Evolutionary conservation across 2,329 filamentous ascomycete species (phyloP).

Genomic region (Fusarium sp.): DNA sequence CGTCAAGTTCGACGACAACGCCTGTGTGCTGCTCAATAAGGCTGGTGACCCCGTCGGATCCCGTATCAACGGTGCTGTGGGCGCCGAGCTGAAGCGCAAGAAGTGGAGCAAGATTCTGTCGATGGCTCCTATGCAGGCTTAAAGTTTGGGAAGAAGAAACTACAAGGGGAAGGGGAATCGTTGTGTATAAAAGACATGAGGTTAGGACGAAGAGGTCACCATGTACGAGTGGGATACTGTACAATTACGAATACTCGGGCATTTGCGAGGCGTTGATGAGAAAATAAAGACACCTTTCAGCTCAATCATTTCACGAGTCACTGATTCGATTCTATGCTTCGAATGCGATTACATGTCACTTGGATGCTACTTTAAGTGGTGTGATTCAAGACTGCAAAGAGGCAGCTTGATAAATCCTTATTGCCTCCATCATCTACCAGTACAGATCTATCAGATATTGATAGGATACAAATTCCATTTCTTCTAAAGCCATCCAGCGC

Average conservation of each 20-base stretch:
- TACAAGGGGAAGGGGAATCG: background rate
- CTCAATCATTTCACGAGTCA: slow-evolving; percentile 27
- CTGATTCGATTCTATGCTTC: background rate
- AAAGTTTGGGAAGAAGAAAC: slow-evolving; percentile 28
- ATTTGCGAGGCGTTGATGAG: slow-evolving; percentile 53
- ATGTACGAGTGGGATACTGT: slow-evolving; percentile 48
- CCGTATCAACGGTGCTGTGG: slow-evolving; percentile 92
- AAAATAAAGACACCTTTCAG: slow-evolving; percentile 44
- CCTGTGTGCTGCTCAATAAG: slow-evolving; percentile 97
- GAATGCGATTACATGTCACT: slow-evolving; percentile 15
- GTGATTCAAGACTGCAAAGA: slow-evolving; percentile 12
- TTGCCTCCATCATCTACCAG: background rate
- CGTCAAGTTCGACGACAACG: slow-evolving; percentile 96
- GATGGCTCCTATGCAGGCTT: slow-evolving; percentile 81
- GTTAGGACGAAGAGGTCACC: slow-evolving; percentile 7
- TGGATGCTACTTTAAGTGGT: background rate
- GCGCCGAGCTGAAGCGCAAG: slow-evolving; percentile 87
- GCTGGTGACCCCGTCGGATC: slow-evolving; percentile 94
- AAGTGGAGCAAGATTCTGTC: slow-evolving; percentile 99
- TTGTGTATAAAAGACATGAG: slow-evolving; percentile 33
- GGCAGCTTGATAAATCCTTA: slow-evolving; percentile 10
- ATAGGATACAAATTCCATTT: slow-evolving; percentile 34
- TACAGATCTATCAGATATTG: slow-evolving; percentile 7
- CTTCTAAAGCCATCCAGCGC: slow-evolving; percentile 25
- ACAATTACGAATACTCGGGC: slow-evolving; percentile 49